Conservation (phyloP, 2,329 filamentous ascomycete species). For the Colletotrichum sp. region DNA sequence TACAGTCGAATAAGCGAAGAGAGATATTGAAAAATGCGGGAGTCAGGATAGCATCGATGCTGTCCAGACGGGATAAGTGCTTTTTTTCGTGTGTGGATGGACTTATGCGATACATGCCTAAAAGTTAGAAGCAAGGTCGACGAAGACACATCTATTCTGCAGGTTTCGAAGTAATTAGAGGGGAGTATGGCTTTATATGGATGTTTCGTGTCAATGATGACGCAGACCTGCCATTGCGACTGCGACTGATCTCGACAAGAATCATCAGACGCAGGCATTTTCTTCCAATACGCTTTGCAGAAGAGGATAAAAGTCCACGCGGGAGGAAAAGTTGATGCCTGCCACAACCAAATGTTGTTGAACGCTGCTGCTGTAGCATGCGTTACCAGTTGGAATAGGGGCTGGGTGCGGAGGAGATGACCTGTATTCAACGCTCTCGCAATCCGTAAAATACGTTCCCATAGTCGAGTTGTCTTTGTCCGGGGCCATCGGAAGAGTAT, state of each 20-base stretch:
- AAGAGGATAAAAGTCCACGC: accelerated
- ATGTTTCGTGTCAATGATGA: neutral
- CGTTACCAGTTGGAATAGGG: accelerated
- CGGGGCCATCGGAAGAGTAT: too few relatives aligned
- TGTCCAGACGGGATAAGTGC: too few relatives aligned
- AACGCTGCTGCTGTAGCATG: accelerated
- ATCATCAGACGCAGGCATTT: neutral
- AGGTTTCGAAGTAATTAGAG: neutral
- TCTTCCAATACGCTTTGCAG: neutral
- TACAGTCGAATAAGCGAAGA: too few relatives aligned
- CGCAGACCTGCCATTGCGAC: accelerated
- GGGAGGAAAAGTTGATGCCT: neutral
- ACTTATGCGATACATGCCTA: neutral
- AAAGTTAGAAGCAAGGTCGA: neutral
- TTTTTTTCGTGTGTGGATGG: neutral
- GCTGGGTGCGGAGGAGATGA: too few relatives aligned
- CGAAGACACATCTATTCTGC: too few relatives aligned
- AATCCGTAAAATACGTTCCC: too few relatives aligned
- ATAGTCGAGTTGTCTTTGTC: too few relatives aligned
- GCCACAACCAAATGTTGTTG: neutral
- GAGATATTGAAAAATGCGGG: too few relatives aligned
- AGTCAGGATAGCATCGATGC: too few relatives aligned
- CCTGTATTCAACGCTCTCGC: too few relatives aligned
- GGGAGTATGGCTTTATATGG: accelerated
- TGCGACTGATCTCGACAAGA: neutral